Percentiles rank a stretch among this genome's conserved stretches.
Conservation (phyloP, 495 filamentous ascomycete species). For the Tuber melanosporum region DNA sequence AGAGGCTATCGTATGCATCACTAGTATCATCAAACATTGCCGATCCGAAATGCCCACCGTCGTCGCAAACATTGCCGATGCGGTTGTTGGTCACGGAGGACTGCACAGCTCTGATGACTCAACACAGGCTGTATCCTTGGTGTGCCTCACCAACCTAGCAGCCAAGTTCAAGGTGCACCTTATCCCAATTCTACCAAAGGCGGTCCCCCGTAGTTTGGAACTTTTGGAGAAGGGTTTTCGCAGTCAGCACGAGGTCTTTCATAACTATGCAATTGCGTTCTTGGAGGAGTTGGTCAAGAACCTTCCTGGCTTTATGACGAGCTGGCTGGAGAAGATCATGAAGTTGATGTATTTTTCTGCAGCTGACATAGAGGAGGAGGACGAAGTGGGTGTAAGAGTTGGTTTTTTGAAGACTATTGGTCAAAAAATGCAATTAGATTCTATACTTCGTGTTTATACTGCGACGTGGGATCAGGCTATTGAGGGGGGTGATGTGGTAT, state of each 20-base stretch:
- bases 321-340: slow-evolving; percentile 64
- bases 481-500: background rate
- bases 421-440: background rate
- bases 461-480: slow-evolving; percentile 11
- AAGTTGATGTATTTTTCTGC: slow-evolving; percentile 43
- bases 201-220: slow-evolving; percentile 61
- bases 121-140: slow-evolving; percentile 71
- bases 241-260: slow-evolving; percentile 52
- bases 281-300: slow-evolving; percentile 69
- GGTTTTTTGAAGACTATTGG: background rate
- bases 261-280: slow-evolving; percentile 75
- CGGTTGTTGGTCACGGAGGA: slow-evolving; percentile 68
- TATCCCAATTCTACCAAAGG: slow-evolving; percentile 70
- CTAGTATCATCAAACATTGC: slow-evolving; percentile 87
- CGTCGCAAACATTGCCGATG: slow-evolving; percentile 54
- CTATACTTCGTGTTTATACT: slow-evolving; percentile 3
- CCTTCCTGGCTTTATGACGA: slow-evolving; percentile 77
- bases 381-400: slow-evolving; percentile 46
- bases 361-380: slow-evolving; percentile 50
- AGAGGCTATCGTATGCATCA: slow-evolving; percentile 75
- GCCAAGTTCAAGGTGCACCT: slow-evolving; percentile 78
- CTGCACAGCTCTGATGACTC: slow-evolving; percentile 64
- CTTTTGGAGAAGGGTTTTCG: slow-evolving; percentile 60
- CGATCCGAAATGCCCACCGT: slow-evolving; percentile 60
- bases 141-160: slow-evolving; percentile 80